Evolutionary conservation across 306 rosid species (phyloP), one percentile per base, ranked within the genome.

Genomic region (Vigna nakashimae): DNA sequence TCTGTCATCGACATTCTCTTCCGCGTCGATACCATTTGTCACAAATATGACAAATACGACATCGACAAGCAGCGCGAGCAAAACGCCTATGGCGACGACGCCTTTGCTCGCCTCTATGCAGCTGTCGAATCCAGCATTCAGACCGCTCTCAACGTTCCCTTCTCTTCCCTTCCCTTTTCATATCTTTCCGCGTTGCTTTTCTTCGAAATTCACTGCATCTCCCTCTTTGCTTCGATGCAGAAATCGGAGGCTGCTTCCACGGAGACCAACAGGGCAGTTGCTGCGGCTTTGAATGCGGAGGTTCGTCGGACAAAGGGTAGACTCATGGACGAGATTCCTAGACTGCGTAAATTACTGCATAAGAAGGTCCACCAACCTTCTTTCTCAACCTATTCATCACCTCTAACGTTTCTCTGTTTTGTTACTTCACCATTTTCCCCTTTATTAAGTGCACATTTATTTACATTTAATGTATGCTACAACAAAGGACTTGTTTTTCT

Each of bases 321-420:
- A 24, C 83, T 92, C 57, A 92, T 89, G 93, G 97, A 91, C 4
- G 97, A 95, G 79, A n/a, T 95, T 57, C 95, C 93, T 6, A 92
- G 89, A 78, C 86, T 94, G 3, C 80, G 83, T 18, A 94, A 89
- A 84, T 84, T 89, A 82, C 90, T 71, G 1, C 72, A 74, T 11
- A 94, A 89, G 86, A 92, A 95, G 97, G 98, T 88, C 15, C 45
- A 40, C 45, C 6, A 77, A 17, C 24, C 53, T 52, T 40, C 26
- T 45, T 65, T 76, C 26, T 18, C 1, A 8, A 28, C 14, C 24
- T 24, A 26, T 51, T 20, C 32, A 59, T 53, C n/a, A 48, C 0
- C 57, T 51, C 24, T 51, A 55, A 36, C 36, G 26, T 52, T 38
- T 52, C 1, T 40, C 7, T 42, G 17, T 12, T 22, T 17, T 26